These are phyloP conservation scores for Penicillium waksmanii DNA, from an alignment of 495 filamentous ascomycete genomes.

Conservation along the genomic window DNA sequence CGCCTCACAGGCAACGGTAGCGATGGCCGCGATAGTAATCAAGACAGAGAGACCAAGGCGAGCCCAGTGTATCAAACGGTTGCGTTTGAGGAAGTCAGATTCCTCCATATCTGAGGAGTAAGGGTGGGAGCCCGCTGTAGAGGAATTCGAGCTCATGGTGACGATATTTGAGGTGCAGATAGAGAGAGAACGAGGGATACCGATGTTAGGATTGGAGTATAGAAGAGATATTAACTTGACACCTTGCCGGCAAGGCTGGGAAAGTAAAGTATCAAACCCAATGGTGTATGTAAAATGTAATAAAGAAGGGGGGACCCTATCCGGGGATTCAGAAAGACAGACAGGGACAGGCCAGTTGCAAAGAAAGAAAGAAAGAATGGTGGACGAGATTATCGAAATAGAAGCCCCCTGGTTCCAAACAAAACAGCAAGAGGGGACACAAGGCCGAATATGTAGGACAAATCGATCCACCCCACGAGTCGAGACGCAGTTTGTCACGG, in stretches of 20 bases:
- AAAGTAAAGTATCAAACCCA: background rate
- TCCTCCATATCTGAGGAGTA: slow-evolving; percentile 43
- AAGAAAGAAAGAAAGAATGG: slow-evolving; percentile 18
- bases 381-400: slow-evolving; percentile 13
- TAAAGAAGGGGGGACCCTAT: slow-evolving; percentile 16
- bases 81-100: slow-evolving; percentile 41
- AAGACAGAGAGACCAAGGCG: slow-evolving; percentile 43
- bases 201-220: background rate
- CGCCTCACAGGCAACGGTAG: slow-evolving; percentile 47
- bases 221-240: slow-evolving; percentile 12
- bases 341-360: slow-evolving; percentile 6
- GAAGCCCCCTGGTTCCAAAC: slow-evolving; percentile 17
- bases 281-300: slow-evolving; percentile 4
- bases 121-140: slow-evolving; percentile 33
- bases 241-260: slow-evolving; percentile 30
- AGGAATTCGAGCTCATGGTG: slow-evolving; percentile 34
- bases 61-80: slow-evolving; percentile 39
- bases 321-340: slow-evolving; percentile 14
- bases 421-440: slow-evolving; percentile 8
- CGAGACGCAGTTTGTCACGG: background rate
- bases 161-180: background rate
- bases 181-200: slow-evolving; percentile 1
- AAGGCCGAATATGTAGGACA: slow-evolving; percentile 23
- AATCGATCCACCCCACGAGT: background rate
- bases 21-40: slow-evolving; percentile 37